Base-by-base conservation (phyloP, 2,329 filamentous ascomycete species). In the Aspergillus fischeri region DNA sequence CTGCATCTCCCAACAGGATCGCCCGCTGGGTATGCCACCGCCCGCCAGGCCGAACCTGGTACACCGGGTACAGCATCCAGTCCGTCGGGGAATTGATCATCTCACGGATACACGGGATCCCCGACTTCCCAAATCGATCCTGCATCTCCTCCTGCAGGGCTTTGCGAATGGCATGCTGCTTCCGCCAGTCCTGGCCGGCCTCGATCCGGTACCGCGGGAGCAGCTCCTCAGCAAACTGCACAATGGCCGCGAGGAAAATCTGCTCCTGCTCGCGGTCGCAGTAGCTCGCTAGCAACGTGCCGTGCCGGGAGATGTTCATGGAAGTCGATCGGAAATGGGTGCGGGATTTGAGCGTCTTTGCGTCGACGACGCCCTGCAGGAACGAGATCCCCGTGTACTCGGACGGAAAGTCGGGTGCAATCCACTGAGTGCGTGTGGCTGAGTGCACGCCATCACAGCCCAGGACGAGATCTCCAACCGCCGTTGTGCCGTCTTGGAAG, bases 1-100 rank as follows among this genome's bases (percentile, higher is more conserved):
- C 78, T 27, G 78, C 77, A 67, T 80, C 78, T 4, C 78, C 77
- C 3, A 80, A 61, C 4, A 80, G 60, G 24, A 80, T 67, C 3
- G 72, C 71, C 4, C 75, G 68, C n/a, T 74, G 70, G 5, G 69
- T 72, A 45, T 61, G 70, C 77, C 77, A 79, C 24, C 64, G 68
- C 5, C 73, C 75, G 8, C 70, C 68, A 0, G 72, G 70, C 1
- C 63, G 69, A 2, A 79, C 67, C 45, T 74, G 70, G 57, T 77
- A 77, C 1, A 80, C 75, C 0, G 77, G 77, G 58, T 77, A 79
- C n/a, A 79, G 61, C 59, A 71, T 72, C 73, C 76, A 77, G 20
- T 74, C 72, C 4, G 67, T 65, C 21, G 67, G 64, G 24, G 66
- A 70, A 3, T 67, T 60, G 7, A 76, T 63, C 35, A 78, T 69